Percentiles rank a stretch among this genome's conserved stretches.
These are phyloP conservation scores for Cinnamomum micranthum DNA, from an alignment of 164 flowering plant genomes.

Conservation along the genomic window DNA sequence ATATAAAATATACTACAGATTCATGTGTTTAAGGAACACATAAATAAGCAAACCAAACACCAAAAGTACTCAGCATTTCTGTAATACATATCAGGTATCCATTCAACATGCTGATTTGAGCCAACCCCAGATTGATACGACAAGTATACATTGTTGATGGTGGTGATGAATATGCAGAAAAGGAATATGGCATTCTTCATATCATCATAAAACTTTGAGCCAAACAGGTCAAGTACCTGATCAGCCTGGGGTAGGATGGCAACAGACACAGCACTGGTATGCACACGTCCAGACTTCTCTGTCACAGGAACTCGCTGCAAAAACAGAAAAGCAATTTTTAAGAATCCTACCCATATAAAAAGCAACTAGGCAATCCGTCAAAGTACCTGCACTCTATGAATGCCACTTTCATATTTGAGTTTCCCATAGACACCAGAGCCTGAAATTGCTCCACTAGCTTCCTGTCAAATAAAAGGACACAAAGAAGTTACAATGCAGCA, in stretches of 20 bases:
- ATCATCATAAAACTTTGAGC: background rate
- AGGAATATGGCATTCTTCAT: background rate
- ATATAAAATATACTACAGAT: too few relatives aligned
- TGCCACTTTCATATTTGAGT: slow-evolving; percentile 97
- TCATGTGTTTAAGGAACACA: too few relatives aligned
- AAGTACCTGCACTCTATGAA: slow-evolving; percentile 92
- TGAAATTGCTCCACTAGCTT: slow-evolving; percentile 88
- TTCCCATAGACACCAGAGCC: slow-evolving; percentile 81
- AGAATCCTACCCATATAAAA: background rate
- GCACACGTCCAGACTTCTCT: slow-evolving; percentile 93
- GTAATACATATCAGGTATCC: too few relatives aligned
- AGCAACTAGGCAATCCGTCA: background rate
- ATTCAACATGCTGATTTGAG: too few relatives aligned
- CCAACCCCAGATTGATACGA: background rate
- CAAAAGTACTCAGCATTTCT: too few relatives aligned
- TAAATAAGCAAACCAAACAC: too few relatives aligned
- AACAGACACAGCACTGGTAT: slow-evolving; percentile 98
- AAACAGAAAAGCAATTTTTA: background rate
- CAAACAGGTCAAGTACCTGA: slow-evolving; percentile 45
- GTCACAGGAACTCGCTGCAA: slow-evolving; percentile 93
- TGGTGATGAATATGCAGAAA: background rate
- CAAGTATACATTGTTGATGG: background rate
- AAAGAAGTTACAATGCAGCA: background rate
- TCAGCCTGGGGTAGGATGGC: slow-evolving; percentile 98
- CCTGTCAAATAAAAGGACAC: slow-evolving; percentile 36